Evolutionary conservation across 129 eudicot species (phyloP).

Genomic region (Ambrosia artemisiifolia): DNA sequence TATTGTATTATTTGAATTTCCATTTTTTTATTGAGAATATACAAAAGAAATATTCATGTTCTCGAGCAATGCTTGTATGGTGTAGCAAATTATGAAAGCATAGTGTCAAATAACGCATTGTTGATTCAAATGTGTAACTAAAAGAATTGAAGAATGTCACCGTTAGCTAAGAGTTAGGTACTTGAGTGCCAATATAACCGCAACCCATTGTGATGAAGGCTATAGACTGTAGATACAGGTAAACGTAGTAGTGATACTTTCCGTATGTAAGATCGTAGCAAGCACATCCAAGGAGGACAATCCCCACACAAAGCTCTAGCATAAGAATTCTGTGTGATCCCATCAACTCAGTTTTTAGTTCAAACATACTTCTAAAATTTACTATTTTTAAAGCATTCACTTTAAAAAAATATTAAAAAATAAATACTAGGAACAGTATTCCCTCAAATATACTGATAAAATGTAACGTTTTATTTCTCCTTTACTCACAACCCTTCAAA

Average conservation of each 20-base stretch:
- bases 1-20: not conserved
- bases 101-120: no score
- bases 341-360: not conserved
- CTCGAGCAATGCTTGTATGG: no score
- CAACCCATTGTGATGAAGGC: not conserved
- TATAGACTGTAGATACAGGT: not conserved
- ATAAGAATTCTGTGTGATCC: not conserved
- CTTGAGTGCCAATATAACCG: not conserved
- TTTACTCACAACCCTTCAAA: no score
- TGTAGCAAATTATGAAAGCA: no score
- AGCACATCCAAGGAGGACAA: constrained; percentile 2
- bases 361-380: not conserved
- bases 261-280: constrained; percentile 6
- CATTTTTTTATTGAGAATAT: not conserved
- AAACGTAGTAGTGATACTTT: not conserved
- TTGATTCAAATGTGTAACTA: no score
- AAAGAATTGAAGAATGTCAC: not conserved
- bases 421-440: no score
- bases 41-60: not conserved
- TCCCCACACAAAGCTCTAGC: not conserved
- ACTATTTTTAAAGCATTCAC: no score
- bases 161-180: not conserved
- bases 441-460: no score
- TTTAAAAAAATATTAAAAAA: no score
- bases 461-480: no score